phyloP scores from a whole-genome alignment of 2,329 filamentous ascomycete genomes.

The Sporothrix schenckii region DNA sequence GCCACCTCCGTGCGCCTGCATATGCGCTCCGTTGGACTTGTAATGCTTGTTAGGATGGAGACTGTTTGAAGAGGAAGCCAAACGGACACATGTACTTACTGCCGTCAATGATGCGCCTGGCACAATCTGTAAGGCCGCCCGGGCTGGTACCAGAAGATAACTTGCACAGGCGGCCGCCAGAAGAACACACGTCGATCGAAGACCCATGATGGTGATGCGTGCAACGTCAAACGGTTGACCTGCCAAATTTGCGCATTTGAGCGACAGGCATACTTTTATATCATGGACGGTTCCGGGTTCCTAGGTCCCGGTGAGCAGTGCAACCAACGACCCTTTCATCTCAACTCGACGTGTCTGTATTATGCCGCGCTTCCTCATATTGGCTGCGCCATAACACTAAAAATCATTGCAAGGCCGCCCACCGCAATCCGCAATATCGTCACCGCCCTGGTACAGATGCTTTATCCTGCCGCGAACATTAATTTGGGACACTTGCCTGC shows the following conservation, averaged over 20 bases:
- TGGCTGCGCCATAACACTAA: constrained; percentile 15
- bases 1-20: constrained; percentile 69
- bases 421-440: neutral
- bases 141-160: neutral
- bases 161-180: constrained; percentile 15
- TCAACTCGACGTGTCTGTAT: constrained; percentile 4
- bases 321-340: neutral
- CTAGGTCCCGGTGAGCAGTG: neutral
- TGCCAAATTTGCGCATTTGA: neutral
- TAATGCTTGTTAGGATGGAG: neutral
- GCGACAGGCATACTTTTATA: constrained; percentile 3
- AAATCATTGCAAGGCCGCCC: neutral
- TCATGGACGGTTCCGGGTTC: neutral
- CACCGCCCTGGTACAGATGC: neutral
- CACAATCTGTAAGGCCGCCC: constrained; percentile 37
- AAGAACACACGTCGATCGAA: constrained; percentile 7
- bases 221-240: too few species aligned
- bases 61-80: too few species aligned
- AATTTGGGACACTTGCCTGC: constrained; percentile 7
- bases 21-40: constrained; percentile 46
- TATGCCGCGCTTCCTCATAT: constrained; percentile 19
- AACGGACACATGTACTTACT: constrained; percentile 27
- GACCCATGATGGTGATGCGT: constrained; percentile 6
- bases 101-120: constrained; percentile 39
- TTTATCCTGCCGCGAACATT: constrained; percentile 15